phyloP scores from a whole-genome alignment of 2,329 filamentous ascomycete species.

The Zelopaecilomyces penicillatus region DNA sequence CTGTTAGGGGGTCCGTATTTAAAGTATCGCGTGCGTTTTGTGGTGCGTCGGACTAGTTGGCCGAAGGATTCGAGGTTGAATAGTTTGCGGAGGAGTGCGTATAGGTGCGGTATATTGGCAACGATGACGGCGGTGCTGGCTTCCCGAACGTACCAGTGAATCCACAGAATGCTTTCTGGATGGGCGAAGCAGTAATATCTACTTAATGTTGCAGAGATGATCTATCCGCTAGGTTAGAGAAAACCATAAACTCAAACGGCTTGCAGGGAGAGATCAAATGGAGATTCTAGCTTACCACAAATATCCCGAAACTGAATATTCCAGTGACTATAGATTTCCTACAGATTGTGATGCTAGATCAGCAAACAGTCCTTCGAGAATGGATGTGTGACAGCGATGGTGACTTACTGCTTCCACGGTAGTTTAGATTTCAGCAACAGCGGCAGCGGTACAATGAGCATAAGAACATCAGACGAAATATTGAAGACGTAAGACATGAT shows the following conservation, averaged over 20 bases:
- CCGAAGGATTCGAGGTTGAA: constrained; percentile 4
- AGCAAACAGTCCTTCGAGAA: too few species aligned
- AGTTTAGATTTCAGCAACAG: too few species aligned
- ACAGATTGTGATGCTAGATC: not conserved
- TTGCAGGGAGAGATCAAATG: too few species aligned
- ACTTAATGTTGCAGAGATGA: constrained; percentile 32
- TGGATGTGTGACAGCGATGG: too few species aligned
- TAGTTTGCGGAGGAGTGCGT: constrained; percentile 8
- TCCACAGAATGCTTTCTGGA: constrained; percentile 22
- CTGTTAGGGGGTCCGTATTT: too few species aligned
- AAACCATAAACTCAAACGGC: too few species aligned
- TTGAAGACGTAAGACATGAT: too few species aligned
- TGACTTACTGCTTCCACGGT: too few species aligned
- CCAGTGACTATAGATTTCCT: constrained; percentile 10
- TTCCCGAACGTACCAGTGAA: constrained; percentile 47
- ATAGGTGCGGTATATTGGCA: constrained; percentile 38
- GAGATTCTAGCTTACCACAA: constrained; percentile 28
- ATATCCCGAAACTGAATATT: constrained; percentile 43
- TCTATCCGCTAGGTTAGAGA: constrained; percentile 5
- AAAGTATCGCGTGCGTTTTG: not conserved
- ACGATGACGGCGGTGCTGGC: constrained; percentile 44
- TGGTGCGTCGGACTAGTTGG: not conserved
- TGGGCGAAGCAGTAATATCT: constrained; percentile 35
- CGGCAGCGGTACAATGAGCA: too few species aligned
- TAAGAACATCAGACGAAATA: too few species aligned